A percentile compares a stretch with the other conserved stretches of the same genome.
These are phyloP conservation scores for Radiomyces spectabilis DNA, from an alignment of 192 early-diverging fungal genomes.

Conservation along the genomic window DNA sequence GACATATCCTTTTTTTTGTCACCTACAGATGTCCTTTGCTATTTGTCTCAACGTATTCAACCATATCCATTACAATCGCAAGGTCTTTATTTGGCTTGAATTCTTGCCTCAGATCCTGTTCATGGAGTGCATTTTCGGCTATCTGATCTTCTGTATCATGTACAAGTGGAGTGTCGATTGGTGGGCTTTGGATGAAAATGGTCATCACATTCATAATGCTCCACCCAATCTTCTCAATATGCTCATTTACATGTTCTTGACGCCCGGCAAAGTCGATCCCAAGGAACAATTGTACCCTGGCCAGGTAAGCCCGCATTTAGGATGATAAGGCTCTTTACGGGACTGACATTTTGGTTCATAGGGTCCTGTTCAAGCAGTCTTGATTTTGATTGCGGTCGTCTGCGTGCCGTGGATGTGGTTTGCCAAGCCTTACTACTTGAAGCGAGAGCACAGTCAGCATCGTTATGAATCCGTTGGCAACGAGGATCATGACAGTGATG, in stretches of 20 bases:
- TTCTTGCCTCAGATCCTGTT: conserved; percentile 95
- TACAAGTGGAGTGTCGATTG: conserved; percentile 97
- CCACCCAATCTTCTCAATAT: conserved; percentile 95
- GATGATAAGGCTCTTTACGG: background rate
- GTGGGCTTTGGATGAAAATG: conserved; percentile 61
- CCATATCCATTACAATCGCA: conserved; percentile 81
- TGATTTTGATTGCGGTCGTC: conserved; percentile 77
- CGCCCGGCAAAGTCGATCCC: conserved; percentile 71
- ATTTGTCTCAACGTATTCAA: conserved; percentile 87
- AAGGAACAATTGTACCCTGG: conserved; percentile 75
- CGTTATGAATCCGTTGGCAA: conserved; percentile 55
- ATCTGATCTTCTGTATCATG: conserved; percentile 85
- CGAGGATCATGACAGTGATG: conserved; percentile 21
- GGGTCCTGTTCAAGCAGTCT: conserved; percentile 65
- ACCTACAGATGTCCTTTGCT: conserved; percentile 90
- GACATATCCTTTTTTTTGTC: background rate
- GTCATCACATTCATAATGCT: conserved; percentile 58
- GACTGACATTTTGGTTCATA: background rate
- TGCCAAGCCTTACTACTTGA: conserved; percentile 82
- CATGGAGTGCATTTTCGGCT: conserved; percentile 92
- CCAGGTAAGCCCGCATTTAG: conserved; percentile 39
- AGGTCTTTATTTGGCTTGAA: conserved; percentile 72
- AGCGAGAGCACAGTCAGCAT: conserved; percentile 74
- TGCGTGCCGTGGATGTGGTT: conserved; percentile 98
- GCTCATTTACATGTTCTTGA: conserved; percentile 98